Conservation (phyloP, 2,329 filamentous ascomycete genomes). For the Exophiala aquamarina region DNA sequence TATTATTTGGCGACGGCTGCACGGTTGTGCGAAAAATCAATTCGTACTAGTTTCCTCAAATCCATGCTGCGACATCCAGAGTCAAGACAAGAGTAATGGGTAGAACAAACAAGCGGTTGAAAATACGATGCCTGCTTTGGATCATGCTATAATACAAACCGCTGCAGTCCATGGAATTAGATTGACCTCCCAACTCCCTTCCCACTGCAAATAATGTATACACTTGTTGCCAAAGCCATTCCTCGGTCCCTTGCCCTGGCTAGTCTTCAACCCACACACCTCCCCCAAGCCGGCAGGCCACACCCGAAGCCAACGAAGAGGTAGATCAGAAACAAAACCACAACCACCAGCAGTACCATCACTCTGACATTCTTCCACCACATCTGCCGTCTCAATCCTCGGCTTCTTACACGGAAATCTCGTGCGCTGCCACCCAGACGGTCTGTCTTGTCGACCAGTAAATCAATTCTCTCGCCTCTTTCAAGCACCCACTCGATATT, state of each 20-base stretch:
- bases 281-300: conserved; percentile 60
- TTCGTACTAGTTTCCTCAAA: too few species aligned
- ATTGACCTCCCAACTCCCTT: too few species aligned
- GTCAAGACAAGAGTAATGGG: too few species aligned
- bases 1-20: too few species aligned
- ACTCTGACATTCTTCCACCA: conserved; percentile 99
- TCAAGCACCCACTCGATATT: conserved; percentile 90
- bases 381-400: conserved; percentile 87
- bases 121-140: too few species aligned
- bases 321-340: conserved; percentile 66
- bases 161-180: too few species aligned
- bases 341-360: conserved; percentile 78
- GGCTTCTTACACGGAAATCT: conserved; percentile 85
- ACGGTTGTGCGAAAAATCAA: too few species aligned
- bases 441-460: conserved; percentile 96
- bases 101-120: too few species aligned
- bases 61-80: too few species aligned
- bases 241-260: background rate
- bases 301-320: conserved; percentile 72
- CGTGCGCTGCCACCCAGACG: conserved; percentile 80
- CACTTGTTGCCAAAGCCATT: background rate
- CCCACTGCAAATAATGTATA: background rate
- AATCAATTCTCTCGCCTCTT: conserved; percentile 86
- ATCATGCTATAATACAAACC: too few species aligned
- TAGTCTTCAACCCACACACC: conserved; percentile 37